Conservation (phyloP, 2,329 filamentous ascomycete species). For the Ceratocystis albifundus region DNA sequence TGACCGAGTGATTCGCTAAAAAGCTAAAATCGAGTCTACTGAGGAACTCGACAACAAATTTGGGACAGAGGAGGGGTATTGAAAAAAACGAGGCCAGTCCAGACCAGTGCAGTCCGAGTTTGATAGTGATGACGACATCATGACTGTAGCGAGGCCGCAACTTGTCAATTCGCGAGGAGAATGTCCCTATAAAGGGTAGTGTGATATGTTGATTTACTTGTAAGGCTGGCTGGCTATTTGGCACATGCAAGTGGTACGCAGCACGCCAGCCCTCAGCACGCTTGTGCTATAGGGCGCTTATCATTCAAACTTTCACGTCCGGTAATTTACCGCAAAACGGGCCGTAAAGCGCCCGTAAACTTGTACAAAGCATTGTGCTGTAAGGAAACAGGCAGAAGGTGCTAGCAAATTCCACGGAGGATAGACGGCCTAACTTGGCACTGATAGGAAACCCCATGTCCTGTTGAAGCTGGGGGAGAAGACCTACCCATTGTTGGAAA, state of each 20-base stretch:
- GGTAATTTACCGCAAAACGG: constrained; percentile 11
- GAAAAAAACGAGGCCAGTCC: constrained; percentile 8
- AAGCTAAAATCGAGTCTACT: neutral
- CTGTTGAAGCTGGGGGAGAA: neutral
- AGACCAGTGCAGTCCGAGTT: neutral
- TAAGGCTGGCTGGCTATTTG: neutral
- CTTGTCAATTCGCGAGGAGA: too few species aligned
- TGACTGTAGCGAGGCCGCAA: neutral
- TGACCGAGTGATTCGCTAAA: neutral
- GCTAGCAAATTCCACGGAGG: neutral
- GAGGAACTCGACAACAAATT: neutral
- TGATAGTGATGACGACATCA: constrained; percentile 13
- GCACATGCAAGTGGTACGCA: neutral
- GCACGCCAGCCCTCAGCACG: neutral
- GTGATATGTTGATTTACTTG: neutral
- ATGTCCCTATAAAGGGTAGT: neutral
- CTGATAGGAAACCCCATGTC: neutral
- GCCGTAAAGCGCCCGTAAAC: neutral
- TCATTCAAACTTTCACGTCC: neutral
- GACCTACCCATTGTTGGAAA: neutral
- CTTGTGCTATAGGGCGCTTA: neutral
- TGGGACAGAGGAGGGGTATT: neutral
- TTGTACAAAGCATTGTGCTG: neutral
- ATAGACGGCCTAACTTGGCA: neutral
- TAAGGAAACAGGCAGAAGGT: neutral